These are phyloP conservation scores for Hebeloma cylindrosporum DNA, from an alignment of 768 basidiomycete species.

Conservation along the genomic window DNA sequence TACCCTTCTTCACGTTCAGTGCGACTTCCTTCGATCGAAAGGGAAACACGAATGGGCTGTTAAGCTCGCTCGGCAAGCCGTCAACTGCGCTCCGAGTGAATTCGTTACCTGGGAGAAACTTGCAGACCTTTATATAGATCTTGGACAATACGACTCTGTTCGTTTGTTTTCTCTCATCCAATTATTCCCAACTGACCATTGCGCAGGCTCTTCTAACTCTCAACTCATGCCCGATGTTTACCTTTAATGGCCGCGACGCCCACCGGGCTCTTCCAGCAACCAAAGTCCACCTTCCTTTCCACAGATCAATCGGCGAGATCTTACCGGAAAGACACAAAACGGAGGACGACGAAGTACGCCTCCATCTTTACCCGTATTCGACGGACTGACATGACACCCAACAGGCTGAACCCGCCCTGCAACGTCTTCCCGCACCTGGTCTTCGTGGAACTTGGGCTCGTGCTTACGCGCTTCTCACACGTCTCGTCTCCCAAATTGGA, in stretches of 20 bases:
- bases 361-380: background rate
- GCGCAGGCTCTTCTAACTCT: constrained; percentile 79
- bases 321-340: constrained; percentile 81
- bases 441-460: constrained; percentile 95
- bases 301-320: constrained; percentile 84
- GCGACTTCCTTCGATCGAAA: constrained; percentile 89
- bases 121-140: constrained; percentile 91
- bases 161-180: constrained; percentile 23
- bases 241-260: constrained; percentile 93
- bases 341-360: constrained; percentile 77
- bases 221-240: constrained; percentile 99
- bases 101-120: constrained; percentile 99
- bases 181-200: background rate
- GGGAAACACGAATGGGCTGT: constrained; percentile 86
- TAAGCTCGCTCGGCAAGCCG: constrained; percentile 89
- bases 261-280: constrained; percentile 82
- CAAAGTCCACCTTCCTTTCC: constrained; percentile 83
- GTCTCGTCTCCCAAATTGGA: constrained; percentile 90
- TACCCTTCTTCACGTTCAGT: constrained; percentile 90
- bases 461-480: constrained; percentile 87
- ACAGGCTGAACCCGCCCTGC: constrained; percentile 91
- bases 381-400: background rate
- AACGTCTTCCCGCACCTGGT: constrained; percentile 92
- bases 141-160: constrained; percentile 79
- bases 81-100: constrained; percentile 97